Base-by-base conservation (phyloP, 495 filamentous ascomycete genomes). In the Penicillium cataractarum region DNA sequence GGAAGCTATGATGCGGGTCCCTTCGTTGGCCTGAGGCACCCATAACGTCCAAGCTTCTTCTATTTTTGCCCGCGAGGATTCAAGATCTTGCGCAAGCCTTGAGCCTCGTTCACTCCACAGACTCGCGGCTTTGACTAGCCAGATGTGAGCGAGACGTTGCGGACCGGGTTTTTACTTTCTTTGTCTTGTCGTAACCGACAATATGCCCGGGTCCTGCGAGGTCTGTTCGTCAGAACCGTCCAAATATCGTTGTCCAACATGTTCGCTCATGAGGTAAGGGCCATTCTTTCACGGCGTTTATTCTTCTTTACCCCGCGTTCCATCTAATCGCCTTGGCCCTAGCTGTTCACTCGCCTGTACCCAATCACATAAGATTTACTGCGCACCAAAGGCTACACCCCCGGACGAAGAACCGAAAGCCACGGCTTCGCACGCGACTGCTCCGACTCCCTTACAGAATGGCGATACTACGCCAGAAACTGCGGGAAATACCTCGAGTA, bases 331-430 rank as follows among this genome's bases (percentile, higher is more conserved):
- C 27, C 21, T 7, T 54, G 2, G 10, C 12, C 12, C 4, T 49
- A 92, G 90, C 68, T 92, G 90, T 66, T 92, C 89, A 1, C 79
- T 90, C 49, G 75, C 81, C 26, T 92, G 90, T 73, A 89, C 84
- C 58, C 85, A 83, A 64, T 73, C 80, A 29, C 90, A 92, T 76
- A 88, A 82, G 67, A 79, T 80, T 42, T 80, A 79, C 58, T 81
- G 79, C 61, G 72, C 78, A 24, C 76, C 78, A 17, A 78, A 78
- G 63, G 62, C 67, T 50, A 62, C 51, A 15, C 65, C 66, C 26
- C 46, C 69, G 48, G 70, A 64, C 53, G 56, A 70, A 49, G 69
- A 84, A 64, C 66, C 75, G 32, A 80, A 67, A 40, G 55, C 65
- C 10, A 31, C 72, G 22, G 65, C 59, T 35, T 27, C 60, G 58